Base-by-base conservation (phyloP, 2,329 filamentous ascomycete species). In the Aspergillus nomiae region DNA sequence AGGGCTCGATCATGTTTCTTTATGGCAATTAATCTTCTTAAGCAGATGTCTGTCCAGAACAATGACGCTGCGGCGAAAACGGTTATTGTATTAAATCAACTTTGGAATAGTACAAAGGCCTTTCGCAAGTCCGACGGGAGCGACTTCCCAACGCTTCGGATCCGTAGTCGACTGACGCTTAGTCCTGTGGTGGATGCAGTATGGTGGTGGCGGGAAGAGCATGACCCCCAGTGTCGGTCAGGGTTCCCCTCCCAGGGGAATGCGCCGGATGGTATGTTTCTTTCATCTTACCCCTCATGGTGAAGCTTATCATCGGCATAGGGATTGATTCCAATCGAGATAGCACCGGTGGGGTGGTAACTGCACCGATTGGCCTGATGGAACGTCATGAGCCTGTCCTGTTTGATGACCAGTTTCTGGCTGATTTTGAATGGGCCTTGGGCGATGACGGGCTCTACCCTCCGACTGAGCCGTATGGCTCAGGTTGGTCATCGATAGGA, bases 131-230 rank as follows among this genome's bases (percentile, higher is more conserved):
- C 74, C 0, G 78, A 81, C 60, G 78, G 78, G 0, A 69, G 70
- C 2, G 74, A 76, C 55, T 74, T 73, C 21, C 69, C 73, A 0
- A 65, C 70, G 1, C 68, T 81, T n/a, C 70, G 78, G 6, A 77
- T 81, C 34, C 74, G 79, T 14, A 77, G 76, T 60, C 76, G 79
- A 12, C 65, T 81, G 14, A 71, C 71, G 0, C 68, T 78, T 8
- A 77, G 78, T 60, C 70, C 73, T 10, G 69, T 80, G 6, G 65
- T 80, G 21, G 79, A 81, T 65, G 66, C 73, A 12, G 71, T 80
- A 26, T 79, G 78, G 71, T 81, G 79, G 79, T 81, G 78, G 77
- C 73, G 78, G 8, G 79, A 81, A 54, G 79, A 81, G 58, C 78
- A 74, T 58, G 78, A 77, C 43, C 66, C 69, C 5, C 67, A 70